These are phyloP conservation scores for Metschnikowia amazonensis DNA, from an alignment of 805 yeast species.

Conservation along the genomic window DNA sequence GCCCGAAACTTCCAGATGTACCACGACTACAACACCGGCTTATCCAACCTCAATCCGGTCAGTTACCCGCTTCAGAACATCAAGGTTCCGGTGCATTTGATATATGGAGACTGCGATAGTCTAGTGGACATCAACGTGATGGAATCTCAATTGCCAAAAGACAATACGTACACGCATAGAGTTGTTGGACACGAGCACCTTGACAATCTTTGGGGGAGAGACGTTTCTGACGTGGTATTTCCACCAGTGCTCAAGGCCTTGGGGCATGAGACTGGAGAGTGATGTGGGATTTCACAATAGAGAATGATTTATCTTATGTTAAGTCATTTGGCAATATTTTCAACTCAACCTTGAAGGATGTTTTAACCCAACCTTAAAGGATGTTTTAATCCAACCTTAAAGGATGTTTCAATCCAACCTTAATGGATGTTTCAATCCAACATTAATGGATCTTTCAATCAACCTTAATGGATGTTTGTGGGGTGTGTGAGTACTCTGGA, in stretches of 20 bases:
- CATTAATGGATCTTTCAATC: too few species aligned
- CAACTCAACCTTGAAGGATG: too few species aligned
- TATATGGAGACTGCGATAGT: conserved; percentile 80
- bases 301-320: too few species aligned
- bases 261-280: background rate
- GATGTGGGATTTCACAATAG: too few species aligned
- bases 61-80: conserved; percentile 40
- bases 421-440: too few species aligned
- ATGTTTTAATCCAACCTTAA: too few species aligned
- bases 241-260: conserved; percentile 24
- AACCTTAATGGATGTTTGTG: too few species aligned
- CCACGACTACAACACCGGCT: conserved; percentile 46
- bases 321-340: too few species aligned
- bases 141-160: conserved; percentile 59
- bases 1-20: conserved; percentile 70
- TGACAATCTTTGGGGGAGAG: conserved; percentile 84
- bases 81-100: conserved; percentile 63
- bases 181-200: conserved; percentile 79
- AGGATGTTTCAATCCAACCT: too few species aligned
- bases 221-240: conserved; percentile 43
- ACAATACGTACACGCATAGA: conserved; percentile 48
- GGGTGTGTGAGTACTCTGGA: too few species aligned
- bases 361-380: too few species aligned
- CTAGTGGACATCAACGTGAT: conserved; percentile 82
- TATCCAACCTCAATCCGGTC: conserved; percentile 31